Evolutionary conservation across 2,329 filamentous ascomycete genomes (phyloP).

Genomic region (Ceratocystiopsis sp.): DNA sequence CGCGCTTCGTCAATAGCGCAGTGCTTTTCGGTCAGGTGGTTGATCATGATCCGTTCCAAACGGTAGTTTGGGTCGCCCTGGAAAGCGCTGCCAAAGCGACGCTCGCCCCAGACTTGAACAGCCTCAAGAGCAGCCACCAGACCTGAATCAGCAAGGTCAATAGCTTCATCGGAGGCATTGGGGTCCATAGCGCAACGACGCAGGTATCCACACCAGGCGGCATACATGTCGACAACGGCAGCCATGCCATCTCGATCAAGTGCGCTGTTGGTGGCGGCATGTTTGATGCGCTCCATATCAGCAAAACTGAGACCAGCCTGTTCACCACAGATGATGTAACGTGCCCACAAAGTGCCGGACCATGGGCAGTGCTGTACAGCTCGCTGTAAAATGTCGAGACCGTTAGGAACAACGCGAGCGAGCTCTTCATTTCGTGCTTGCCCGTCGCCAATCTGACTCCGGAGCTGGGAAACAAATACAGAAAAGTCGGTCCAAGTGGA

Average conservation of each 20-base stretch:
- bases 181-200: slow-evolving; percentile 67
- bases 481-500: slow-evolving; percentile 71
- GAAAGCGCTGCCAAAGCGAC: slow-evolving; percentile 57
- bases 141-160: slow-evolving; percentile 80
- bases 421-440: slow-evolving; percentile 19
- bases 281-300: slow-evolving; percentile 78
- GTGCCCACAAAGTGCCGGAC: slow-evolving; percentile 81
- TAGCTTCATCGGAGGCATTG: slow-evolving; percentile 60
- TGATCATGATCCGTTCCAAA: slow-evolving; percentile 80
- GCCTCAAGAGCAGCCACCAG: slow-evolving; percentile 75
- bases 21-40: slow-evolving; percentile 75
- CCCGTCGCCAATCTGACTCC: slow-evolving; percentile 18
- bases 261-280: slow-evolving; percentile 73
- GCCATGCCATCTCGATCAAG: slow-evolving; percentile 76
- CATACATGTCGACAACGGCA: slow-evolving; percentile 77
- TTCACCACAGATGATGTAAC: slow-evolving; percentile 74
- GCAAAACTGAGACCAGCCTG: slow-evolving; percentile 58
- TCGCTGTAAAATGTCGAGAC: slow-evolving; percentile 59
- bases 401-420: slow-evolving; percentile 23
- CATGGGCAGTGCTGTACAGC: slow-evolving; percentile 85
- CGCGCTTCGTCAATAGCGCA: slow-evolving; percentile 62
- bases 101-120: slow-evolving; percentile 61
- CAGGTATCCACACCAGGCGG: slow-evolving; percentile 87
- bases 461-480: slow-evolving; percentile 48
- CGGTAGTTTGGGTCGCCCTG: slow-evolving; percentile 79